A percentile compares a stretch with the other conserved stretches of the same genome.
Evolutionary conservation across 345 rosid genomes (phyloP).

Genomic region (Populus alba): DNA sequence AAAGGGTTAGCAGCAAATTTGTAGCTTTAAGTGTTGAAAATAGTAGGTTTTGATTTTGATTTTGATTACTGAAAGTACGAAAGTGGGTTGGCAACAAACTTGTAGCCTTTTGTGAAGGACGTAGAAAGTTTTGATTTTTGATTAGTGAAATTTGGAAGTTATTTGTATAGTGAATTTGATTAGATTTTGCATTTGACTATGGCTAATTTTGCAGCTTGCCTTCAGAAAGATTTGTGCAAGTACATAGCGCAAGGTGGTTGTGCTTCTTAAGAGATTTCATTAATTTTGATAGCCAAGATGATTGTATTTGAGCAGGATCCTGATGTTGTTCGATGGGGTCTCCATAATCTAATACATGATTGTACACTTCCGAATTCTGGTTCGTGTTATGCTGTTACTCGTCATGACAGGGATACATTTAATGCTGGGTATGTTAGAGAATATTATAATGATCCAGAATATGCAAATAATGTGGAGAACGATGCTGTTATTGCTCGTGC

Average conservation of each 20-base stretch:
- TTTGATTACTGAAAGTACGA: background rate
- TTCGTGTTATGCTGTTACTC: slow-evolving; percentile 45
- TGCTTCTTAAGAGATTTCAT: background rate
- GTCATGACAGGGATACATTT: slow-evolving; percentile 39
- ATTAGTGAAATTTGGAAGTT: background rate
- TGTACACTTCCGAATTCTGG: slow-evolving; percentile 57
- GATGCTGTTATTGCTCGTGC: slow-evolving; percentile 76
- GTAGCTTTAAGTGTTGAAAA: background rate
- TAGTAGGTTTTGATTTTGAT: background rate
- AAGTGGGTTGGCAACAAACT: background rate
- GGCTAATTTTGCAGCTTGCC: background rate
- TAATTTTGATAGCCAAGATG: slow-evolving; percentile 31
- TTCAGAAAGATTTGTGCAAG: background rate
- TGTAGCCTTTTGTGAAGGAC: background rate
- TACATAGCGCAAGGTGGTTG: background rate
- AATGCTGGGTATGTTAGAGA: slow-evolving; percentile 55
- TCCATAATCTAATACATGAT: slow-evolving; percentile 50
- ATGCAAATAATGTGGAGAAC: slow-evolving; percentile 44
- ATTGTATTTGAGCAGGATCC: slow-evolving; percentile 47
- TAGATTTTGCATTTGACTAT: background rate
- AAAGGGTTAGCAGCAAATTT: background rate
- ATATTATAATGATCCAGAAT: slow-evolving; percentile 40
- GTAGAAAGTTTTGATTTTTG: background rate
- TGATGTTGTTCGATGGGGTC: slow-evolving; percentile 82
- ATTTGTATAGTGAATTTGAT: background rate